phyloP scores from a whole-genome alignment of 163 green algal genomes.

The Scenedesmus sp. region DNA sequence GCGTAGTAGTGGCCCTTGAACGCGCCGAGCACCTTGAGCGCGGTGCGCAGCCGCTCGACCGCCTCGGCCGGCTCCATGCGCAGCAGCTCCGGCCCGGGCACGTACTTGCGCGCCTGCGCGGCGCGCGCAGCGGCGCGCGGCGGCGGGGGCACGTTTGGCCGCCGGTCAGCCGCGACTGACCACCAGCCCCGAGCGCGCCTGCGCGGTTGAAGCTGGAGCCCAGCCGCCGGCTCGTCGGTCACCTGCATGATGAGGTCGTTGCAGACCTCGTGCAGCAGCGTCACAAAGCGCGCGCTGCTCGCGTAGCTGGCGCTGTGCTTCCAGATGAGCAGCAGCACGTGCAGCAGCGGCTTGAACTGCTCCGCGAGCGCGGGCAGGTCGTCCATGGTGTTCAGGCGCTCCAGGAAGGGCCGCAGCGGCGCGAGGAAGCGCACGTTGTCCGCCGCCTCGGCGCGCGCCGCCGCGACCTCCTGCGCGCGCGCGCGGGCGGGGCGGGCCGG shows the following conservation, averaged over 20 bases:
- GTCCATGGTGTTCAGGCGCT: conserved; percentile 82
- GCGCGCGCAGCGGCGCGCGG: not conserved
- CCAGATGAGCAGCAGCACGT: conserved; percentile 93
- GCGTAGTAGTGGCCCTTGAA: conserved; percentile 93
- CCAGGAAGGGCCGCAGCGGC: conserved; percentile 80
- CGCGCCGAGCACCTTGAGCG: conserved; percentile 79
- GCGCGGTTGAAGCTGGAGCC: not conserved
- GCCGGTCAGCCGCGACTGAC: not conserved
- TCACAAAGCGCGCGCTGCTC: conserved; percentile 77
- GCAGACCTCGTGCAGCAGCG: conserved; percentile 88
- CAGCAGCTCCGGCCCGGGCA: conserved; percentile 79
- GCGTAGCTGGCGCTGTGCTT: conserved; percentile 87
- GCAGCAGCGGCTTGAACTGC: conserved; percentile 90
- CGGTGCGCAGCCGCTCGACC: conserved; percentile 83
- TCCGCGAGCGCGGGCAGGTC: conserved; percentile 72
- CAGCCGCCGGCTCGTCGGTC: conserved; percentile 6
- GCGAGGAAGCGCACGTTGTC: conserved; percentile 86
- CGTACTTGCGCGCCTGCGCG: conserved; percentile 77
- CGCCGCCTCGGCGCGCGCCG: conserved; percentile 66
- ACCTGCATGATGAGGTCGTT: conserved; percentile 90
- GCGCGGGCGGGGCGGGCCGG: no score
- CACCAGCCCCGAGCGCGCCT: not conserved
- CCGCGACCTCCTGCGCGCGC: conserved; percentile 27
- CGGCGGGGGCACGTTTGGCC: not conserved
- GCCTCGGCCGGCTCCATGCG: conserved; percentile 84